phyloP scores from a whole-genome alignment of 148 eudicot genomes.

The Bassia scoparia region DNA sequence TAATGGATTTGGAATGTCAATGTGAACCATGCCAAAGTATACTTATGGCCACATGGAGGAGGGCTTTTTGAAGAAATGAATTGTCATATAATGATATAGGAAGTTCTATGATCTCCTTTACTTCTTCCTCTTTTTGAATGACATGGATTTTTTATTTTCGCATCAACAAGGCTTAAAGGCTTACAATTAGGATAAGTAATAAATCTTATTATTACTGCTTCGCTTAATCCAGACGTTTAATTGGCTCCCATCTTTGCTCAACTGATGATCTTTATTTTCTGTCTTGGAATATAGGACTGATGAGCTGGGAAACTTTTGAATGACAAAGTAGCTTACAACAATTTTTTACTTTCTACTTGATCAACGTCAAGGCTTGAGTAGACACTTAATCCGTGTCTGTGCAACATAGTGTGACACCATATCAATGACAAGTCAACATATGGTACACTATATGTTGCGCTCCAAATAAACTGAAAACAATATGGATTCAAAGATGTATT shows the following conservation, averaged over 20 bases:
- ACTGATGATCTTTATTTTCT: background rate
- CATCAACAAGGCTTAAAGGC: background rate
- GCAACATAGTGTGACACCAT: background rate
- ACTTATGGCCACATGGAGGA: no score
- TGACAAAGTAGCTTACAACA: slow-evolving; percentile 36
- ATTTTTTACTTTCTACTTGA: slow-evolving; percentile 38
- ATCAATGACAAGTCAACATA: background rate
- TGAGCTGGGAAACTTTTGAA: slow-evolving; percentile 34
- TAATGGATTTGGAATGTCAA: background rate
- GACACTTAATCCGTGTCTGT: no score
- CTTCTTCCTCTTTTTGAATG: no score
- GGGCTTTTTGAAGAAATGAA: no score
- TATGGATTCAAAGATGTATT: background rate
- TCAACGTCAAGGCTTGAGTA: slow-evolving; percentile 41
- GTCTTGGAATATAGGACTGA: slow-evolving; percentile 30
- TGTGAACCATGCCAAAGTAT: background rate
- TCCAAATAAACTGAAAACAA: background rate
- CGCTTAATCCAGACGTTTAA: background rate
- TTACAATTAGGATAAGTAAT: background rate
- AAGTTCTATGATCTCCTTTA: no score
- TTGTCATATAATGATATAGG: no score
- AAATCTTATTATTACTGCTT: background rate
- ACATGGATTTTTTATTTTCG: no score
- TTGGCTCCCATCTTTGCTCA: background rate
- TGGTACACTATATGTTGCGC: background rate